phyloP scores from a whole-genome alignment of 2,329 filamentous ascomycete genomes.

The Gremmenia infestans region DNA sequence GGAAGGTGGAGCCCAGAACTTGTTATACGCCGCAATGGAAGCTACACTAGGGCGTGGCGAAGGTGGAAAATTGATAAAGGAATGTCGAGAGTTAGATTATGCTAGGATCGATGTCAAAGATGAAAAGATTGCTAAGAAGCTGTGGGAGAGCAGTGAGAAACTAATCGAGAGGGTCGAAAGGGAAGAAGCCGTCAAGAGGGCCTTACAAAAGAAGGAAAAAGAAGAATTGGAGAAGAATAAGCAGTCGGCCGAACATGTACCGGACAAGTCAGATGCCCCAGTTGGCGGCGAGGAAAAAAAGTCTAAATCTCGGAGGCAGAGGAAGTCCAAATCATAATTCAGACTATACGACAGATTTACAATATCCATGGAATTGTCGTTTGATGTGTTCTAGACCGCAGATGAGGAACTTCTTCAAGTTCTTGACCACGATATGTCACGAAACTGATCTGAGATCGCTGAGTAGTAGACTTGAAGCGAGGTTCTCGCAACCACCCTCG shows the following conservation, averaged over 20 bases:
- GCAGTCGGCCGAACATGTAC: constrained; percentile 12
- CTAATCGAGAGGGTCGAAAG: constrained; percentile 80
- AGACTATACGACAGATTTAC: background rate
- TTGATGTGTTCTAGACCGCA: background rate
- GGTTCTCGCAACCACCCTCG: no score
- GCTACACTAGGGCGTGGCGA: constrained; percentile 56
- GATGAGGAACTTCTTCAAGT: background rate
- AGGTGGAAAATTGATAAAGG: constrained; percentile 77
- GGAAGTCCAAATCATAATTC: constrained; percentile 22
- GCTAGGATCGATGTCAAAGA: constrained; percentile 70
- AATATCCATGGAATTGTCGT: constrained; percentile 3
- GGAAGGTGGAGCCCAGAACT: constrained; percentile 76
- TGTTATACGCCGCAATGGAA: constrained; percentile 84
- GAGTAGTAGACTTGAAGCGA: background rate
- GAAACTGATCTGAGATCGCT: background rate
- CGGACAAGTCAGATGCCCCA: constrained; percentile 32
- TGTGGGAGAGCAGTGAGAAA: constrained; percentile 87
- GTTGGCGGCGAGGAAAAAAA: constrained; percentile 24
- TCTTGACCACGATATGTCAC: no score
- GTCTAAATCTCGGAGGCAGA: constrained; percentile 27
- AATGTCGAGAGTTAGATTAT: constrained; percentile 73
- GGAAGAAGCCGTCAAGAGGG: constrained; percentile 57
- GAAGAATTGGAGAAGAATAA: constrained; percentile 30
- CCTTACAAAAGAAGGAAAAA: constrained; percentile 35
- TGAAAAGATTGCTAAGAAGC: constrained; percentile 71